phyloP scores from a whole-genome alignment of 345 rosid species.

The Populus davidiana region DNA sequence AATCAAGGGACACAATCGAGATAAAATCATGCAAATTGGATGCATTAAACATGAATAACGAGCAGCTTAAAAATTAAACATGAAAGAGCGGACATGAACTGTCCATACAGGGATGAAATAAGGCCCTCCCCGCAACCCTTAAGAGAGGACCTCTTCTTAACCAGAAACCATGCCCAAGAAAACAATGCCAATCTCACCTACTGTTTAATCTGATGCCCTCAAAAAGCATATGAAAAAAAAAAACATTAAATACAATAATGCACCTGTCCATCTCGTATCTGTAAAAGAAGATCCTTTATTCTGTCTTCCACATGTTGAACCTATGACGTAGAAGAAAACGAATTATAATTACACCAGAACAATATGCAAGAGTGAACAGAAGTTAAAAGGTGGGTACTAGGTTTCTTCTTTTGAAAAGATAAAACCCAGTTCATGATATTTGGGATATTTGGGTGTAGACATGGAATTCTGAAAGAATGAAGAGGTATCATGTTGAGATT shows the following conservation, averaged over 20 bases:
- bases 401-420: not conserved
- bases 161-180: conserved; percentile 1
- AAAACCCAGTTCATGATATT: not conserved
- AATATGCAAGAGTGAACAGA: not conserved
- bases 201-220: not conserved
- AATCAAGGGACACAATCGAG: not conserved
- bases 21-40: conserved; percentile 9
- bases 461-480: no score
- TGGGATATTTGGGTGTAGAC: not conserved
- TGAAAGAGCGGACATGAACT: not conserved
- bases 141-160: not conserved
- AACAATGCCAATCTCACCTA: not conserved
- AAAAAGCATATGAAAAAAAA: not conserved
- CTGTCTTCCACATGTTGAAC: conserved; percentile 80
- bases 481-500: no score
- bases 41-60: not conserved
- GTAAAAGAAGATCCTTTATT: conserved; percentile 59
- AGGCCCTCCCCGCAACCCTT: not conserved
- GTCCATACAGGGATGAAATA: not conserved
- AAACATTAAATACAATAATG: not conserved
- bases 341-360: not conserved
- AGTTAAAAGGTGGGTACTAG: not conserved
- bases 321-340: conserved; percentile 30
- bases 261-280: conserved; percentile 59
- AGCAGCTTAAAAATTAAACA: not conserved